phyloP scores from a whole-genome alignment of 768 basidiomycete species.

The Lactarius indigo region DNA sequence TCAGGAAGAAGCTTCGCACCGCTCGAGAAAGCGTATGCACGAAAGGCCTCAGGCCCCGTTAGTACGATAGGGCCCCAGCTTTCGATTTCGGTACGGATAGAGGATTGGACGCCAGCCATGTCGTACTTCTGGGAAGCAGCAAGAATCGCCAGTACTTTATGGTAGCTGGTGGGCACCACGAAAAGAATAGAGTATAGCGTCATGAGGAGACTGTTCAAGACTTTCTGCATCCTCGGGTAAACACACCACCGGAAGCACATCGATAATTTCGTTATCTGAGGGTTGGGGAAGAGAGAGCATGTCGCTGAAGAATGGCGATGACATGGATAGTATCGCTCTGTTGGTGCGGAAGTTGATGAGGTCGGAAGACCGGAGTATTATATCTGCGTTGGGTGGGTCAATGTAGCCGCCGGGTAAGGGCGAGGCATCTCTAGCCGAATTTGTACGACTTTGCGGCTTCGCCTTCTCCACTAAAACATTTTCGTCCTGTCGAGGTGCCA shows the following conservation, averaged over 20 bases:
- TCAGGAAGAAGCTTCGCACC: not conserved
- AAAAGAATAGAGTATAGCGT: not conserved
- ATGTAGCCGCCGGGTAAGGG: not conserved
- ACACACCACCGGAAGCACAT: constrained; percentile 16
- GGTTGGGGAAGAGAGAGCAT: constrained; percentile 30
- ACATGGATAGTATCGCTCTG: constrained; percentile 30
- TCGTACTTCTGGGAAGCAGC: constrained; percentile 27
- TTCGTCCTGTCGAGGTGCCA: not conserved
- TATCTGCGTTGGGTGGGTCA: not conserved
- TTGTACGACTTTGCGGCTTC: not conserved
- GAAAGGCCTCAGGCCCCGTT: constrained; percentile 6
- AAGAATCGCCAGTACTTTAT: constrained; percentile 2
- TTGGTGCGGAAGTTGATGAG: constrained; percentile 31
- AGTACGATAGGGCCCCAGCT: not conserved
- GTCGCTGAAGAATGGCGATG: constrained; percentile 33
- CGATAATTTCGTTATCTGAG: not conserved
- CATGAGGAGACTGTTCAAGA: constrained; percentile 4
- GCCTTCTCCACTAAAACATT: not conserved
- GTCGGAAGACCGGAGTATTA: constrained; percentile 32
- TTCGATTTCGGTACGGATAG: not conserved
- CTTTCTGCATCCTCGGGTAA: constrained; percentile 9
- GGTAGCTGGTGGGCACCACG: not conserved
- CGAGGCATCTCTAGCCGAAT: not conserved
- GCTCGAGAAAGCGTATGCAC: not conserved
- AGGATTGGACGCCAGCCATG: constrained; percentile 18